Conservation (phyloP, 164 flowering plant species). For the Houttuynia cordata region DNA sequence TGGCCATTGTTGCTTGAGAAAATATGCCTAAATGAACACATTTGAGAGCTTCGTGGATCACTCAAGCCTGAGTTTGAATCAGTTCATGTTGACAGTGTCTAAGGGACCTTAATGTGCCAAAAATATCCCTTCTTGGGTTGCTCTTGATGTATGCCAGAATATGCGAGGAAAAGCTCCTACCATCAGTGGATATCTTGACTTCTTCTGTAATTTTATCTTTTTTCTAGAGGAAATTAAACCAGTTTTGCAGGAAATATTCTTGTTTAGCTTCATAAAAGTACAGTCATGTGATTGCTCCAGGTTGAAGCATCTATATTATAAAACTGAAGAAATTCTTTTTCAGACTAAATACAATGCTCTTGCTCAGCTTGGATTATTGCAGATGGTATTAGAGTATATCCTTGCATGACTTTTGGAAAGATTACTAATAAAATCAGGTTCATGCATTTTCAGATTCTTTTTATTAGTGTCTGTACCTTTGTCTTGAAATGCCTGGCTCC, state of each 20-base stretch:
- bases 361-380: no score
- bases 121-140: constrained; percentile 37
- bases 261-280: constrained; percentile 18
- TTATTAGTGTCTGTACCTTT: no score
- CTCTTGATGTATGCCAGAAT: constrained; percentile 56
- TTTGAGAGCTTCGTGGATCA: not conserved
- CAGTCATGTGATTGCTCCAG: constrained; percentile 14
- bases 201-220: constrained; percentile 10
- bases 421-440: no score
- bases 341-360: no score
- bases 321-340: no score
- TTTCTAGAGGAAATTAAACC: constrained; percentile 28
- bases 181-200: constrained; percentile 11
- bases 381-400: no score
- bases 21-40: no score
- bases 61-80: no score
- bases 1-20: constrained; percentile 88
- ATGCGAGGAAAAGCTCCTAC: constrained; percentile 25
- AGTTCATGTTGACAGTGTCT: not conserved
- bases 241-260: constrained; percentile 74
- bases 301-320: no score
- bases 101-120: constrained; percentile 26
- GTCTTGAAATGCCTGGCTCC: no score
- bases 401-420: no score
- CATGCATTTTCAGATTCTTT: no score